Base-by-base conservation (phyloP, 441 rosid species). In the Arabidopsis lyrata region DNA sequence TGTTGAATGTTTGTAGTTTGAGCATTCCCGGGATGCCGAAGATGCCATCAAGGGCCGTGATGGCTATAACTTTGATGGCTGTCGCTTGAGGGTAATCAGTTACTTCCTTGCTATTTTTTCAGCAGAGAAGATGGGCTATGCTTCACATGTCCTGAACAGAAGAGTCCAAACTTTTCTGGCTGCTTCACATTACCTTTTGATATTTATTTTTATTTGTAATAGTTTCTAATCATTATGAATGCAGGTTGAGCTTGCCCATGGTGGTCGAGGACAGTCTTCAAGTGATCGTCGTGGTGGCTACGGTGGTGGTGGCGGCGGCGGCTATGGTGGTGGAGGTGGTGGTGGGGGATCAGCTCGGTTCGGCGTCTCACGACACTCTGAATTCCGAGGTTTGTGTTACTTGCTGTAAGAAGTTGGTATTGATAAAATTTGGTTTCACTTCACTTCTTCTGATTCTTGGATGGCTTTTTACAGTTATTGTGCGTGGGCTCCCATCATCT, bases 201-300 rank as follows among this genome's bases (percentile, higher is more conserved):
- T 60, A 16, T 22, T 29, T 8, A 22, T 57, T 2, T 22, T 22
- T 12, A 72, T 67, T 61, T 54, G 6, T 47, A 38, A 18, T 52
- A 58, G 41, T 50, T 53, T 78, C 57, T 72, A 60, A 63, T 71
- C 20, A 34, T 63, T 15, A 29, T 77, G 27, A 75, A 12, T 77
- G 80, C 78, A 94, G 99, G 96, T 94, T 81, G 99, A 94, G 81
- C 96, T 94, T 78, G 97, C 99, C 50, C 99, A 90, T 88, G 99
- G 99, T 77, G 97, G 97, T 63, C 82, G 97, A 77, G 92, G 97
- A 48, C 97, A 81, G 60, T 80, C 94, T 58, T 88, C 99, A 68
- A 80, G 88, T 79, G 99, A 92, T 82, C 91, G 90, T 20, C 90
- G 97, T 74, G 87, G 95, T 67, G 83, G 96, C 36, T 83, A 85